Conservation (phyloP, 306 rosid genomes). For the Cicer yamashitae region DNA sequence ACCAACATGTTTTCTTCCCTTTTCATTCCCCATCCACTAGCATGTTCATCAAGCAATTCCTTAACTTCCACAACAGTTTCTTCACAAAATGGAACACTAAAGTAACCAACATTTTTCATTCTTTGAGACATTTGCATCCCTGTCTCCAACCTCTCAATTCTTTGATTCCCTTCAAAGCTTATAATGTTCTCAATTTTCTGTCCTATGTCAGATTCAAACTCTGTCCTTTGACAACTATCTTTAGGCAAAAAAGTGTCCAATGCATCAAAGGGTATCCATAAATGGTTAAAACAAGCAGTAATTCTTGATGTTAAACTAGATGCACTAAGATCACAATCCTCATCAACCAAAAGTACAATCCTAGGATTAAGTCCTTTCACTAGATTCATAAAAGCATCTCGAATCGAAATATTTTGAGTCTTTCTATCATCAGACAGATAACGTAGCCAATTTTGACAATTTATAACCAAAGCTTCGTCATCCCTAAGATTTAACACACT, state of each 20-base stretch:
- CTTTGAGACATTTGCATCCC: constrained; percentile 62
- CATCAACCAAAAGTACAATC: constrained; percentile 77
- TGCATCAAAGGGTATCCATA: constrained; percentile 97
- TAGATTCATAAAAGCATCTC: constrained; percentile 63
- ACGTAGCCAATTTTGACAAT: constrained; percentile 83
- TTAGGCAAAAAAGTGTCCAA: constrained; percentile 87
- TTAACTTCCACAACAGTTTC: constrained; percentile 73
- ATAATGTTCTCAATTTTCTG: constrained; percentile 83
- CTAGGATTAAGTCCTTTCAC: constrained; percentile 72
- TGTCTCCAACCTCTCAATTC: constrained; percentile 76
- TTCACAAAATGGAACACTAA: constrained; percentile 64
- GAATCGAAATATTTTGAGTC: constrained; percentile 48
- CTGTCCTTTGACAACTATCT: constrained; percentile 81
- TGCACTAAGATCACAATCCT: constrained; percentile 71
- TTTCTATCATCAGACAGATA: constrained; percentile 61
- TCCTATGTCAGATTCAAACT: constrained; percentile 85
- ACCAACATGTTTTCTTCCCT: constrained; percentile 81
- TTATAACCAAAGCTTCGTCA: constrained; percentile 87
- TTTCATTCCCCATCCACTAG: constrained; percentile 99
- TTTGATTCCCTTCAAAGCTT: constrained; percentile 72
- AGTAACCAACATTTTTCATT: constrained; percentile 65
- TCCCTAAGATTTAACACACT: constrained; percentile 61
- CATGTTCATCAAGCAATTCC: constrained; percentile 86
- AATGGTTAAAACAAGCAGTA: constrained; percentile 75
- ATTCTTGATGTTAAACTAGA: constrained; percentile 75